phyloP scores from a whole-genome alignment of 139 green algal genomes.

The Ostreobium quekettii region DNA sequence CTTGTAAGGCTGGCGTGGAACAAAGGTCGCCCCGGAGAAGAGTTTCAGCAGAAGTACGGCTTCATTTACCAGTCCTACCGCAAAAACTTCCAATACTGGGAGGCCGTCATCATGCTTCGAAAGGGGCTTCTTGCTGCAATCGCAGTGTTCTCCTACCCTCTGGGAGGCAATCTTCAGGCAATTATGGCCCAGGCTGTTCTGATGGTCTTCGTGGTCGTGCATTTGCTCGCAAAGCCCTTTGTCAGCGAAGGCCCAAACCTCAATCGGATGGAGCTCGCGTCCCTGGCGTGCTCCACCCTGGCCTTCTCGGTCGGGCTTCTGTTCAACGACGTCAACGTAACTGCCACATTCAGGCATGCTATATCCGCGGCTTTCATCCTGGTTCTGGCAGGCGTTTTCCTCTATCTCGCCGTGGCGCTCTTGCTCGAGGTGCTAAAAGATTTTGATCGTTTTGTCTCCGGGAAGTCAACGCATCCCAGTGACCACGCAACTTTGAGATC shows the following conservation, averaged over 20 bases:
- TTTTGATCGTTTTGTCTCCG: too few relatives aligned
- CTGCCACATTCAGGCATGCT: too few relatives aligned
- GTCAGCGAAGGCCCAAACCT: slow-evolving; percentile 8
- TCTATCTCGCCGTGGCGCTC: too few relatives aligned
- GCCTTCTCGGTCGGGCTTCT: slow-evolving; percentile 11
- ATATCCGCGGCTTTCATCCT: too few relatives aligned
- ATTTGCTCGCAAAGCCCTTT: slow-evolving; percentile 12
- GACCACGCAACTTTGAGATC: too few relatives aligned
- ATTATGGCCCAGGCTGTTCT: slow-evolving; percentile 16
- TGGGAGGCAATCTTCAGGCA: slow-evolving; percentile 17
- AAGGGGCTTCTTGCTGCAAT: slow-evolving; percentile 15
- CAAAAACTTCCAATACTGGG: slow-evolving; percentile 12
- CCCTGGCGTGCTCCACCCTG: slow-evolving; percentile 10
- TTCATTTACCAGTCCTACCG: slow-evolving; percentile 19
- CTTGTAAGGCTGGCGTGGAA: slow-evolving; percentile 7
- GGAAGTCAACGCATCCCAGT: too few relatives aligned
- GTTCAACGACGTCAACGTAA: slow-evolving; percentile 18
- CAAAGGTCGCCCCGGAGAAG: not conserved
- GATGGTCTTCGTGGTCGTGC: slow-evolving; percentile 2
- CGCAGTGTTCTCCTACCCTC: slow-evolving; percentile 16
- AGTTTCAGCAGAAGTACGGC: slow-evolving; percentile 14
- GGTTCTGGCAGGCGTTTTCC: too few relatives aligned
- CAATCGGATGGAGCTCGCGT: slow-evolving; percentile 9
- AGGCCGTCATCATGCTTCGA: slow-evolving; percentile 16
- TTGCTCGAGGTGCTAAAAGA: too few relatives aligned